Evolutionary conservation across 2,329 filamentous ascomycete genomes (phyloP), one percentile per base, ranked within the genome.

Genomic region (Apiospora rasikravindrae): DNA sequence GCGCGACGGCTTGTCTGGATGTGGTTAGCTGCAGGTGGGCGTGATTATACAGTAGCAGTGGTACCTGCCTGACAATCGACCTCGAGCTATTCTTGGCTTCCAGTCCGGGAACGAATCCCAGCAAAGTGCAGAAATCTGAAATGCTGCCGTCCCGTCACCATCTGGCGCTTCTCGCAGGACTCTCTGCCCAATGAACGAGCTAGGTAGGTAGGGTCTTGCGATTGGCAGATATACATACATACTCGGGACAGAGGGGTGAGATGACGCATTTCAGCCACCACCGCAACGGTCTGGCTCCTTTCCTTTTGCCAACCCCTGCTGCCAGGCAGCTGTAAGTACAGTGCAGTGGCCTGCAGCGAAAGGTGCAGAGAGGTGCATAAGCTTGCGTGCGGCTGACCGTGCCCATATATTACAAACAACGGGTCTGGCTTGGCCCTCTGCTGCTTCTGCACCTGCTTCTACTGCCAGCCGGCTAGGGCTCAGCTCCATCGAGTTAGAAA

Each of bases 331-430:
- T 13, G 11, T 16, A 44, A 44, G 42, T 44, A 44, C 42, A 44
- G 42, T 44, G 42, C 42, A 44, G 44, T 47, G 44, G 44, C 44
- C 6, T 47, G 44, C 44, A 57, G 13, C 4, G 51, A 33, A 6
- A 29, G 16, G 24, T 14, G 24, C 45, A 29, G 4, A 29, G 53
- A 61, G 26, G 53, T 61, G 53, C 53, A 61, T 61, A 61, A 61
- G 53, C 57, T 14, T 64, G 57, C 57, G 57, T 64, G 57, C 57
- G 57, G 57, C 57, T 64, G 57, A 64, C 57, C 57, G 22, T n/a
- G 19, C 40, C 33, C 33, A 64, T 64, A 40, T 64, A 64, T 64
- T 64, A 40, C 57, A 64, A 64, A 64, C 57, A 40, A 64, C 29
- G 57, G 57, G 57, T n/a, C 57, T n/a, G 57, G 40, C 33, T 64